Evolutionary conservation across 225 moss, liverwort and hornwort species (phyloP).

Genomic region (Takakia lepidozioides): DNA sequence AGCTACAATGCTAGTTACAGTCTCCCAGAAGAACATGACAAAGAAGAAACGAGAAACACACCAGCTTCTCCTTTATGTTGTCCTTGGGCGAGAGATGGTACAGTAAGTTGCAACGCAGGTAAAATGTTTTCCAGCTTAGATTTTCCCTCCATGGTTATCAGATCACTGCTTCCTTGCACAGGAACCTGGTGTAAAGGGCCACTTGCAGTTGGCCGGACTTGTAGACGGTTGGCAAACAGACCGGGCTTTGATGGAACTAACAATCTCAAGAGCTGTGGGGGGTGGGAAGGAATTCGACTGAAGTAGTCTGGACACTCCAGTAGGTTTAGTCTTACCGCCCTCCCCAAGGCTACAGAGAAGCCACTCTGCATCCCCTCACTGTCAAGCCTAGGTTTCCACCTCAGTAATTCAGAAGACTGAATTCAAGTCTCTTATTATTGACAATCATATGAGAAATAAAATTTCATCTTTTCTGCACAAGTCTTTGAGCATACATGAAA

Average conservation of each 20-base stretch:
- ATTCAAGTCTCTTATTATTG: too few species aligned
- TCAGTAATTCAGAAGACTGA: too few species aligned
- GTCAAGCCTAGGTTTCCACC: too few species aligned
- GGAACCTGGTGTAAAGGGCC: constrained; percentile 18
- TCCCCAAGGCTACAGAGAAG: constrained; percentile 28
- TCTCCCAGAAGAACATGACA: too few species aligned
- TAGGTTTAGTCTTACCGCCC: constrained; percentile 16
- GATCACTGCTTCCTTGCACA: constrained; percentile 6
- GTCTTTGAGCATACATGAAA: too few species aligned
- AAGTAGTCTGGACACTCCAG: constrained; percentile 22
- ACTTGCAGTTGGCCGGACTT: constrained; percentile 13
- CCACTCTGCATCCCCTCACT: constrained; percentile 55
- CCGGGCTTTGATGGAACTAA: constrained; percentile 12
- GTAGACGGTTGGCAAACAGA: constrained; percentile 20
- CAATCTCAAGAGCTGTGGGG: constrained; percentile 44
- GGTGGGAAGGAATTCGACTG: constrained; percentile 35
- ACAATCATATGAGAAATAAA: too few species aligned
- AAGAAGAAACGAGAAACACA: constrained; percentile 11
- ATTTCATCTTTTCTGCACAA: too few species aligned
- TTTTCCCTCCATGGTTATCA: constrained; percentile 14
- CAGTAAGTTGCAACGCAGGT: constrained; percentile 40
- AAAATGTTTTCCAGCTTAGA: constrained; percentile 35
- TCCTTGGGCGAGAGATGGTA: constrained; percentile 51
- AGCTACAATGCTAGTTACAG: background rate
- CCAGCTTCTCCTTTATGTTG: constrained; percentile 96